A percentile compares a stretch with the other conserved stretches of the same genome.
phyloP scores from a whole-genome alignment of 495 filamentous ascomycete species.

The Thermothielavioides terrestris region DNA sequence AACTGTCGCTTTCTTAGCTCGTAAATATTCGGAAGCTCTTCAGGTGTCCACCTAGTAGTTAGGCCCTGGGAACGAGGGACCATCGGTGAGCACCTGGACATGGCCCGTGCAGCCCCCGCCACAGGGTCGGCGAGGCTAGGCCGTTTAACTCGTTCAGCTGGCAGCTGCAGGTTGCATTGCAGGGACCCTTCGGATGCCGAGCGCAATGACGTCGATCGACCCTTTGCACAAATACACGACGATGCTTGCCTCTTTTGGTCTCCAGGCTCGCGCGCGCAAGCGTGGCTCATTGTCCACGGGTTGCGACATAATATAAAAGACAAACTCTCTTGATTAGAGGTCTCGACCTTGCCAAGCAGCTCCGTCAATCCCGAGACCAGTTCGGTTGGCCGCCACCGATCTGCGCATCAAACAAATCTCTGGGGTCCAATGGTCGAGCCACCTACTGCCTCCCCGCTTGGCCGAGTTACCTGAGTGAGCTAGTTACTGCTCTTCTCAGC shows the following conservation, averaged over 20 bases:
- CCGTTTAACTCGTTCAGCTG: conserved; percentile 1
- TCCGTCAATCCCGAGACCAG: conserved; percentile 1
- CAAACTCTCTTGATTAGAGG: background rate
- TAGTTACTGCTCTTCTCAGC: too few species aligned
- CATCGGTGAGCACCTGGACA: too few species aligned
- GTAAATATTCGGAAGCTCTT: too few species aligned
- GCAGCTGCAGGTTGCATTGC: conserved; percentile 11
- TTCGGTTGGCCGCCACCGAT: background rate
- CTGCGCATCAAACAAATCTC: conserved; percentile 7
- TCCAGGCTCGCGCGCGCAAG: background rate
- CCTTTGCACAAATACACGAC: background rate
- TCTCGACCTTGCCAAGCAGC: background rate
- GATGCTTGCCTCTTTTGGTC: background rate
- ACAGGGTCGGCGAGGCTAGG: background rate
- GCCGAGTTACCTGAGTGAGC: too few species aligned
- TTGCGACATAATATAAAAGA: background rate
- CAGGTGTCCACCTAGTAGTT: too few species aligned
- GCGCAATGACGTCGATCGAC: conserved; percentile 14
- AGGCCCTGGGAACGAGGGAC: too few species aligned
- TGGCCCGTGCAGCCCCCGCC: background rate
- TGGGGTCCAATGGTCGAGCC: too few species aligned
- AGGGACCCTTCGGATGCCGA: background rate
- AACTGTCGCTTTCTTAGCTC: too few species aligned
- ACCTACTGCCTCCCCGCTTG: too few species aligned
- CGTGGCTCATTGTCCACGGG: conserved; percentile 4